These are phyloP conservation scores for Irpex sp. DNA, from an alignment of 1,284 basidiomycete genomes.

Conservation along the genomic window DNA sequence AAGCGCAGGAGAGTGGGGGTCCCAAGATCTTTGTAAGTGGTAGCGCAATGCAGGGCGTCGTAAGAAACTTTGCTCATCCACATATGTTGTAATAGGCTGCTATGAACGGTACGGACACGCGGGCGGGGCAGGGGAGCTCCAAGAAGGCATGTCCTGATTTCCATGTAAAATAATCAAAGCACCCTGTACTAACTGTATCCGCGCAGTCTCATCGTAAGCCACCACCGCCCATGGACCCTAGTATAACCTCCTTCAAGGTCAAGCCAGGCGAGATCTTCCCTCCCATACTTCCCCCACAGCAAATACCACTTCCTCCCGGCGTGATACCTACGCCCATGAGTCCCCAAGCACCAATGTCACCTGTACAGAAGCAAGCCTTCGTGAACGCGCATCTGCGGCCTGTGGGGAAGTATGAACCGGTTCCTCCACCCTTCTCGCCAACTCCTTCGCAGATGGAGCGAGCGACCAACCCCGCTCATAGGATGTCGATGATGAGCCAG, in stretches of 20 bases:
- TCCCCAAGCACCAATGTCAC: slow-evolving; percentile 10
- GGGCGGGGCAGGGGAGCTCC: background rate
- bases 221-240: slow-evolving; percentile 11
- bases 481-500: slow-evolving; percentile 1
- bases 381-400: slow-evolving; percentile 17
- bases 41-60: background rate
- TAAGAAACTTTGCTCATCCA: background rate
- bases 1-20: slow-evolving; percentile 6
- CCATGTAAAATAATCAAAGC: background rate
- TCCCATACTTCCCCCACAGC: slow-evolving; percentile 12
- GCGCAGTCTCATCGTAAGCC: slow-evolving; percentile 1
- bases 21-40: slow-evolving; percentile 15
- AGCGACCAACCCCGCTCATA: background rate
- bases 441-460: slow-evolving; percentile 10
- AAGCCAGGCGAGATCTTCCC: slow-evolving; percentile 29
- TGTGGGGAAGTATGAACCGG: background rate
- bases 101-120: background rate
- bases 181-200: background rate
- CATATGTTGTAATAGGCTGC: slow-evolving; percentile 4
- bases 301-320: slow-evolving; percentile 10
- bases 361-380: slow-evolving; percentile 9
- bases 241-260: slow-evolving; percentile 18
- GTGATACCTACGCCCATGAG: background rate
- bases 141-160: background rate
- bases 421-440: slow-evolving; percentile 10